A percentile compares a stretch with the other conserved stretches of the same genome.
phyloP scores from a whole-genome alignment of 2,329 filamentous ascomycete genomes.

The Botrytis medusae region DNA sequence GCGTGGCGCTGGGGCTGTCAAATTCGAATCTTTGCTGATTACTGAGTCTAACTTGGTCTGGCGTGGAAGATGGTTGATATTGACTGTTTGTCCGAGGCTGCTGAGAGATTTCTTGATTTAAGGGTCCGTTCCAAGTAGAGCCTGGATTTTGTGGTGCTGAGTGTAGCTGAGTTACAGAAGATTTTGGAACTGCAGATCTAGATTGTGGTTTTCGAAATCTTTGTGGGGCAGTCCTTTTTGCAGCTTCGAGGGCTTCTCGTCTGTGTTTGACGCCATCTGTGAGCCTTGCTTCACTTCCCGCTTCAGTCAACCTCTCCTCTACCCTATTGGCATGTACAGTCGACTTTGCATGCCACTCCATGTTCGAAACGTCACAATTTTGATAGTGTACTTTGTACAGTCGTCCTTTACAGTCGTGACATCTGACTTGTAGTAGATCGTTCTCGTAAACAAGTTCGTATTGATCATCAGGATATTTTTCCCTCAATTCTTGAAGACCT shows the following conservation, averaged over 20 bases:
- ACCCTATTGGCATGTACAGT: conserved; percentile 9
- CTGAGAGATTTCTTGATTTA: neutral
- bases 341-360: conserved; percentile 20
- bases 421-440: conserved; percentile 7
- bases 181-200: neutral
- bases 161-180: neutral
- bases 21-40: neutral
- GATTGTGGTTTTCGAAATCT: neutral
- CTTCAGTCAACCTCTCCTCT: conserved; percentile 7
- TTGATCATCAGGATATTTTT: conserved; percentile 17
- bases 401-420: conserved; percentile 14
- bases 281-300: neutral
- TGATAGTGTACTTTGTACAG: conserved; percentile 20
- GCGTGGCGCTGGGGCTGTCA: neutral
- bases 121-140: neutral
- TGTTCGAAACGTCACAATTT: conserved; percentile 21
- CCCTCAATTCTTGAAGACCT: conserved; percentile 15
- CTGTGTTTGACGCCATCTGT: conserved; percentile 11
- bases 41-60: neutral
- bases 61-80: neutral
- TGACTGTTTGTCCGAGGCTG: neutral
- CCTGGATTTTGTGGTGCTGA: neutral
- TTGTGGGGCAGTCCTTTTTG: neutral
- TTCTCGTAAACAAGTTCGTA: conserved; percentile 14
- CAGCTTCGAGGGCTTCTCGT: conserved; percentile 7